Evolutionary conservation across 768 basidiomycete genomes (phyloP), one percentile per base, ranked within the genome.

Genomic region (Boletales sp.): DNA sequence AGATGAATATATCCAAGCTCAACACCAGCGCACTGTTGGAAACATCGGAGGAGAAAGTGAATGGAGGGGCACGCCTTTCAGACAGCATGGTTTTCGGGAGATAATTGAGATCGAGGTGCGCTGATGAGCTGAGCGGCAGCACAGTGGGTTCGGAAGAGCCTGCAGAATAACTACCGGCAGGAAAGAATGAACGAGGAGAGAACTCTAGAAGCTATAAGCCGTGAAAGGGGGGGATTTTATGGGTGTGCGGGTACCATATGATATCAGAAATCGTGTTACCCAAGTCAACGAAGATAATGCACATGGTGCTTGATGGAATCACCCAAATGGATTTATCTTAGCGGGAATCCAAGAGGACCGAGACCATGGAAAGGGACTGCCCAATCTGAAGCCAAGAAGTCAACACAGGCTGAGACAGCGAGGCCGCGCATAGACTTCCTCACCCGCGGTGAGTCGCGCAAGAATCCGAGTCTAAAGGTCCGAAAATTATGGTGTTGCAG

Each of bases 1-100:
- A 53, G 44, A 83, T 62, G 57, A 78, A 69, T 43, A 79, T 57
- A 65, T 77, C 69, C 50, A 79, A 55, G 53, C 74, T 64, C 50
- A 53, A 48, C 18, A 65, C 60, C 41, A 71, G 21, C n/a, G 43
- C 32, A 14, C 36, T 27, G 24, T 41, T 15, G 5, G 47, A 24
- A 9, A 43, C 35, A 2, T n/a, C 11, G 34, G 21, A 0, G 15
- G 11, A 15, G 7, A 45, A 3, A 5, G 32, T 11, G 15, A 44
- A 14, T 30, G 19, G 2, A 35, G 45, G 11, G 17, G 35, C n/a
- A 8, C 35, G 18, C 27, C 39, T 43, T 41, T 47, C 35, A 17
- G 12, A 5, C n/a, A 17, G 27, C 57, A 64, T 62, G 47, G 12
- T 50, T 31, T 12, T 30, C 2, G 32, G 9, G 10, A 10, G 32